phyloP scores from a whole-genome alignment of 139 green algal genomes.

The Astrephomene gubernaculifera region DNA sequence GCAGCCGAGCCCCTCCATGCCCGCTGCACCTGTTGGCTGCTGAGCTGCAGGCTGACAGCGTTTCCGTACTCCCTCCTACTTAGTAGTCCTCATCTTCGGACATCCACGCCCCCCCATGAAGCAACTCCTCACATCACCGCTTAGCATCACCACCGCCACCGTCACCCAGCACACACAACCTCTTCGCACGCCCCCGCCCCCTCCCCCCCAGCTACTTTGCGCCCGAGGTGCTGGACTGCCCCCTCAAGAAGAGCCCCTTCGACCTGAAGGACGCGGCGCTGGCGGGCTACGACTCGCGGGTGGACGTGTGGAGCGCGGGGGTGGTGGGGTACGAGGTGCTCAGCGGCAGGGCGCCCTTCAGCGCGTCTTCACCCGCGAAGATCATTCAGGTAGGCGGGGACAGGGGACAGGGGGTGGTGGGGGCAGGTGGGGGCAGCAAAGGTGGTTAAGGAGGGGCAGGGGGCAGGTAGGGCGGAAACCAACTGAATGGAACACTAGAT shows the following conservation, averaged over 20 bases:
- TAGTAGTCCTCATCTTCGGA: no score
- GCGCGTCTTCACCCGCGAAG: constrained; percentile 44
- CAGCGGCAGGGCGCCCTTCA: constrained; percentile 61
- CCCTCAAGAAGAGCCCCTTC: constrained; percentile 60
- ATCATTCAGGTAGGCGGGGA: constrained; percentile 42
- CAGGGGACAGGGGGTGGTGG: not conserved
- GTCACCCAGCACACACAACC: no score
- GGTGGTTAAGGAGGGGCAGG: not conserved
- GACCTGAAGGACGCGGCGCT: constrained; percentile 61
- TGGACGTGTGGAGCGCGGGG: constrained; percentile 63
- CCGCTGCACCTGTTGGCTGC: no score
- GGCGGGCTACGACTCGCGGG: constrained; percentile 51
- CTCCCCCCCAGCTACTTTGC: constrained; percentile 69
- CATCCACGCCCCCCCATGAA: no score
- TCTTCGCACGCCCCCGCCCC: no score
- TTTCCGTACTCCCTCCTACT: no score
- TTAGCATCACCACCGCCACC: no score
- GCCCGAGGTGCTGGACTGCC: constrained; percentile 66
- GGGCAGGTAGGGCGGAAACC: no score
- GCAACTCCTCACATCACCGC: no score
- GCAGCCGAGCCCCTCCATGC: no score
- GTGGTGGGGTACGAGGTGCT: constrained; percentile 67
- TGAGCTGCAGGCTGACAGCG: no score
- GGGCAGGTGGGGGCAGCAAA: not conserved
- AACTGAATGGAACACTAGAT: no score